Evolutionary conservation across 139 green algal species (phyloP), one percentile per base, ranked within the genome.

Genomic region (Limnomonas spitsbergensis): DNA sequence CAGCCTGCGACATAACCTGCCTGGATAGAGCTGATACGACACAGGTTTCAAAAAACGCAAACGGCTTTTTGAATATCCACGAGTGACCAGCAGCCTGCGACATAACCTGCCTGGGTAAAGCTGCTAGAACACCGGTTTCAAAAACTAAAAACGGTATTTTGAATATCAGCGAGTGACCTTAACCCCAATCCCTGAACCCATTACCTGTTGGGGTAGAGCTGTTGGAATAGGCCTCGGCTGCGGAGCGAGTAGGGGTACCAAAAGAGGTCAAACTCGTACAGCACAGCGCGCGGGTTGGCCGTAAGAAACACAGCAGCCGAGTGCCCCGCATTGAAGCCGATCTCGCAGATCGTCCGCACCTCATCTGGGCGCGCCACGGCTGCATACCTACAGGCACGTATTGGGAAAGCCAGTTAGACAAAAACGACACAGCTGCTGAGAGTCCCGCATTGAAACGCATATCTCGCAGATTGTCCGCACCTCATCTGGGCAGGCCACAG

Each of bases 321-420:
- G 56, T 70, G 56, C 14, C 56, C 56, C 4, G 56, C 56, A 32
- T 70, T 70, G 56, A 70, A 70, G 56, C 56, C 56, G 56, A 70
- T 70, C 29, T 70, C 56, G 56, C 56, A 70, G 29, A 70, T 70
- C 7, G 56, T 70, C 14, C 29, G 27, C n/a, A 70, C 56, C 7
- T 61, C 20, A 29, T 14, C 14, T 29, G 47, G 20, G 47, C 47
- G 14, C 20, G 47, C 47, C 47, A 61, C 47, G 20, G 47, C 47
- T 14, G 47, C 14, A 61, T 61, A 61, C 47, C 47, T 61, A 61
- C 47, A 61, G n/a, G n/a, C n/a, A n/a, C n/a, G n/a, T n/a, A n/a
- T n/a, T n/a, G n/a, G n/a, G n/a, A n/a, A n/a, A n/a, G 24, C 6
- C 7, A 20, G 29, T 70, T 70, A 4, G 56, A 7, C n/a, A 20